Percentiles rank a stretch among this genome's conserved stretches.
Evolutionary conservation across 2,329 filamentous ascomycete species (phyloP).

Genomic region (Penicillium sp.): DNA sequence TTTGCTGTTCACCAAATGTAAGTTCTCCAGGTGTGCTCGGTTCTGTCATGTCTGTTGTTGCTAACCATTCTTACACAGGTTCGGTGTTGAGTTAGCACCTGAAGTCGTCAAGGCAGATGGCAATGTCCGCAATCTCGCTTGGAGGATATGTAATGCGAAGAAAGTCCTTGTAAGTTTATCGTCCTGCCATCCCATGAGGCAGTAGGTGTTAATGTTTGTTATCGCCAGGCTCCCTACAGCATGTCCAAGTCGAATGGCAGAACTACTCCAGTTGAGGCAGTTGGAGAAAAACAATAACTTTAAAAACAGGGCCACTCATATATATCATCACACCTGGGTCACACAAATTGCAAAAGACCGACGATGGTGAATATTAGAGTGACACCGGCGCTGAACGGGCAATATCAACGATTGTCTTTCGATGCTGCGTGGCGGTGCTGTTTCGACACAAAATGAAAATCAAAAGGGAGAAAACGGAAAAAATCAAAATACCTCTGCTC

Average conservation of each 20-base stretch:
- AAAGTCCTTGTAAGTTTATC: slow-evolving; percentile 77
- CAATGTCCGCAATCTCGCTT: slow-evolving; percentile 85
- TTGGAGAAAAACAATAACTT: not conserved
- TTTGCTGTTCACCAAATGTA: slow-evolving; percentile 95
- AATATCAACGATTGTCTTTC: not conserved
- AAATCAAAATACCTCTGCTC: not conserved
- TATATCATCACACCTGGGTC: not conserved
- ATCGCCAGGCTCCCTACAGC: slow-evolving; percentile 68
- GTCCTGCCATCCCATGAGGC: not conserved
- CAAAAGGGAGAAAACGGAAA: not conserved
- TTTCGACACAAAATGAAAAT: not conserved
- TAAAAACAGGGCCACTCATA: not conserved
- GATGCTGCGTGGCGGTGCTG: not conserved
- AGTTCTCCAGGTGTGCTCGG: slow-evolving; percentile 26
- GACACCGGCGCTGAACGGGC: not conserved
- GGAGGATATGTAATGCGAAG: slow-evolving; percentile 95
- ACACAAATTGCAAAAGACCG: not conserved
- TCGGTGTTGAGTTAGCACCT: slow-evolving; percentile 92
- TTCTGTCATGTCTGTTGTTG: slow-evolving; percentile 1
- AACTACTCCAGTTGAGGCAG: slow-evolving; percentile 57
- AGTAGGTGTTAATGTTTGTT: not conserved
- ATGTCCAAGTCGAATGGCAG: slow-evolving; percentile 69
- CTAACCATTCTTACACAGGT: slow-evolving; percentile 48
- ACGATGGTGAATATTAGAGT: not conserved
- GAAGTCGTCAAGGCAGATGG: slow-evolving; percentile 92